Evolutionary conservation across 1,284 basidiomycete species (phyloP).

Genomic region (Rhodotorula sp.): DNA sequence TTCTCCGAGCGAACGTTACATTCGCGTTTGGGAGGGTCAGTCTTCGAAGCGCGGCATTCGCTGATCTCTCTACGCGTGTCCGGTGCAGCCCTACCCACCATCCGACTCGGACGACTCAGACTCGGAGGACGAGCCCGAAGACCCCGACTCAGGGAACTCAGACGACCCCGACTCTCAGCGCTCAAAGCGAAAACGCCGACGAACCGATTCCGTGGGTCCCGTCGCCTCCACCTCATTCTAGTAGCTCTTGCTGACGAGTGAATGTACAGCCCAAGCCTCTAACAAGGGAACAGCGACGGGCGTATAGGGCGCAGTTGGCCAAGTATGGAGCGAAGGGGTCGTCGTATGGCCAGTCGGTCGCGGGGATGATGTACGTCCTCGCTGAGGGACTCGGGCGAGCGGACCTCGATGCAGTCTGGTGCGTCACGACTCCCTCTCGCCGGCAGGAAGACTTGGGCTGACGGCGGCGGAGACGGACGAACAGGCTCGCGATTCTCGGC

Average conservation of each 20-base stretch:
- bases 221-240: background rate
- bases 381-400: conserved; percentile 83
- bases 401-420: conserved; percentile 93
- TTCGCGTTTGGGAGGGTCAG: background rate
- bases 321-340: conserved; percentile 85
- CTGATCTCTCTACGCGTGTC: too few relatives aligned
- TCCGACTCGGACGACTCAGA: conserved; percentile 64
- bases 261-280: conserved; percentile 23
- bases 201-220: conserved; percentile 29
- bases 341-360: conserved; percentile 83
- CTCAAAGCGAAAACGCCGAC: conserved; percentile 34
- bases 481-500: conserved; percentile 87
- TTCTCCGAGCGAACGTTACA: too few relatives aligned
- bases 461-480: too few relatives aligned
- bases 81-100: conserved; percentile 66
- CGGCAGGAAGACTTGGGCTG: background rate
- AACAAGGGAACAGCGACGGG: conserved; percentile 64
- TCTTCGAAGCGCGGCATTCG: too few relatives aligned
- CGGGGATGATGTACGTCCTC: conserved; percentile 84
- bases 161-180: conserved; percentile 48
- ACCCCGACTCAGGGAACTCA: conserved; percentile 54
- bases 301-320: conserved; percentile 63
- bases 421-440: conserved; percentile 32
- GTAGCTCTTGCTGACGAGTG: too few relatives aligned
- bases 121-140: conserved; percentile 45